Evolutionary conservation across 768 basidiomycete species (phyloP), one percentile per base, ranked within the genome.

Genomic region (Auriscalpium microsporum): DNA sequence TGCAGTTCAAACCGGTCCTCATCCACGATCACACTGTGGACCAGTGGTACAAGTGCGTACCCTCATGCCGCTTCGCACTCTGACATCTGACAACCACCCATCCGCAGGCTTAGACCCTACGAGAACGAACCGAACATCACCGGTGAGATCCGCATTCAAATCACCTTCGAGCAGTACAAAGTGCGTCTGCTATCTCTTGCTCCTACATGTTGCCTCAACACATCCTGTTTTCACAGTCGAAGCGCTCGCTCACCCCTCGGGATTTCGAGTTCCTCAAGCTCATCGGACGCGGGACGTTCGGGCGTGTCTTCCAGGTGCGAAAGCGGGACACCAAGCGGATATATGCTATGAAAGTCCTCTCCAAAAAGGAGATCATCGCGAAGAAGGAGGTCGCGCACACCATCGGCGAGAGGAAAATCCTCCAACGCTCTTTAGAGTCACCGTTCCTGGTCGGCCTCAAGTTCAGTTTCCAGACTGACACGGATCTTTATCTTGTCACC

Each of bases 321-420:
- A 99, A 99, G 74, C 85, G 78, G 69, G 94, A 99, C 74, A 99
- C 96, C 44, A 90, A 92, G 70, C 90, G 96, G 47, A 98, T 99
- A 73, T 99, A 97, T 75, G 96, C 96, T 51, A 98, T 99, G 95
- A 99, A 99, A 67, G 91, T 98, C 55, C 79, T 99, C 40, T 94
- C 91, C 35, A 99, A 99, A 75, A 94, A 92, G 77, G 96, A 99
- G 72, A 98, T 99, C 64, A 84, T 98, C 53, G 94, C 91, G 23
- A 98, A 97, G 78, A 98, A 98, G 72, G 96, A 99, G 70, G 93
- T 99, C 46, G 95, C 95, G 9, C 96, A 99, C 70, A 99, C 96
- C 14, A 98, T 99, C 55, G 96, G 96, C 63, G 96, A 99, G 72
- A 87, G 96, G 71, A 98, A 98, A 77, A 98, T 99, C 67, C 81